Conservation (phyloP, 1,284 basidiomycete species). For the Paramarasmius palmivorus region DNA sequence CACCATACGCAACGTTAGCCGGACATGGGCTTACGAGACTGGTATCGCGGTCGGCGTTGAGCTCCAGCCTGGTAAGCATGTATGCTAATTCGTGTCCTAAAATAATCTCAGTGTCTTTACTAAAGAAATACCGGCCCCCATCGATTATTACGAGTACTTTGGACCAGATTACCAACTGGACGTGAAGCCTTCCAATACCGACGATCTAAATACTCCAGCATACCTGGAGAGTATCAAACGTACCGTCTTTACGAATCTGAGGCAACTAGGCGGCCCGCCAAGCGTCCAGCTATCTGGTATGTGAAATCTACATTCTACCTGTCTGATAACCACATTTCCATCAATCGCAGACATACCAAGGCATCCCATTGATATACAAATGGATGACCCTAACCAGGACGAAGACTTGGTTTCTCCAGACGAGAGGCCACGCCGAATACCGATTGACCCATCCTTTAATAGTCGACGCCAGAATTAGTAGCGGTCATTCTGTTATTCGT, state of each 20-base stretch:
- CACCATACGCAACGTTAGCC: slow-evolving; percentile 96
- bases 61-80: slow-evolving; percentile 71
- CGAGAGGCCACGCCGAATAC: slow-evolving; percentile 70
- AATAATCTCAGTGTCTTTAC: slow-evolving; percentile 5
- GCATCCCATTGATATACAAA: slow-evolving; percentile 72
- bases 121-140: slow-evolving; percentile 87
- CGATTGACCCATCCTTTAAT: slow-evolving; percentile 42
- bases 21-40: slow-evolving; percentile 98
- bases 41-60: slow-evolving; percentile 96
- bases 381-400: slow-evolving; percentile 79
- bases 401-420: slow-evolving; percentile 82
- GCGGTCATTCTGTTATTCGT: too few species aligned
- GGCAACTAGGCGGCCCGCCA: slow-evolving; percentile 84
- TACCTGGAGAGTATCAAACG: slow-evolving; percentile 93
- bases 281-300: slow-evolving; percentile 86
- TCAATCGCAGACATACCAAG: slow-evolving; percentile 66
- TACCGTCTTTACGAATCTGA: slow-evolving; percentile 89
- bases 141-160: slow-evolving; percentile 99
- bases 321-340: slow-evolving; percentile 1
- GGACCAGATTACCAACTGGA: slow-evolving; percentile 98
- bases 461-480: slow-evolving; percentile 57
- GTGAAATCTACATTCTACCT: slow-evolving; percentile 14
- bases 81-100: neutral
- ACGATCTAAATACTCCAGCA: slow-evolving; percentile 91
- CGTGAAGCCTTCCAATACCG: slow-evolving; percentile 93